A percentile compares a stretch with the other conserved stretches of the same genome.
Evolutionary conservation across 495 filamentous ascomycete genomes (phyloP).

Genomic region (Lentithecium fluviatile): DNA sequence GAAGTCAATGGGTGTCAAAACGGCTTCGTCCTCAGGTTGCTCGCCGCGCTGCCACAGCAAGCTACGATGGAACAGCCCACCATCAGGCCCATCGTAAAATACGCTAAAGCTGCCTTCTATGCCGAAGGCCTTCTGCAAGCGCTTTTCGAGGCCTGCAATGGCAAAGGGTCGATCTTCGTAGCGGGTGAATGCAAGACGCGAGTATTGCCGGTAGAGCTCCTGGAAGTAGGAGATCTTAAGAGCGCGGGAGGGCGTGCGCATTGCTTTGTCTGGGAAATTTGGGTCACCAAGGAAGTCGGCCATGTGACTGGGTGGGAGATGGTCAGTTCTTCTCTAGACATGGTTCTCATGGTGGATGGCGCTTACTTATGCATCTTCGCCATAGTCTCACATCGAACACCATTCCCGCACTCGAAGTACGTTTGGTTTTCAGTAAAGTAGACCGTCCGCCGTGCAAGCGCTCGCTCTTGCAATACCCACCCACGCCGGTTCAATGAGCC

Average conservation of each 20-base stretch:
- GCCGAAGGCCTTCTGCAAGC: slow-evolving; percentile 30
- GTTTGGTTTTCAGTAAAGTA: slow-evolving; percentile 44
- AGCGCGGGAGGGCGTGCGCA: not conserved
- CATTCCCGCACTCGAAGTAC: slow-evolving; percentile 47
- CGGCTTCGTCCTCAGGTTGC: not conserved
- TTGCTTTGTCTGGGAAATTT: slow-evolving; percentile 37
- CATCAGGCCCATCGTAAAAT: slow-evolving; percentile 1
- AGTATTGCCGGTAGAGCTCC: slow-evolving; percentile 39
- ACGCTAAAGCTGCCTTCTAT: slow-evolving; percentile 23
- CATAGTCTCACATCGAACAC: slow-evolving; percentile 42
- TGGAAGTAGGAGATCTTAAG: slow-evolving; percentile 37
- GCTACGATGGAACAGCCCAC: slow-evolving; percentile 4
- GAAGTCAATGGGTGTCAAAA: not conserved
- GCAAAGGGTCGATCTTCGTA: slow-evolving; percentile 37
- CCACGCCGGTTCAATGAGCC: slow-evolving; percentile 40
- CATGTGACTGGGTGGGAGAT: slow-evolving; percentile 27
- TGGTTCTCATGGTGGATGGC: not conserved
- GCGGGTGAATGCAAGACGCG: slow-evolving; percentile 35
- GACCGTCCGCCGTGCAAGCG: slow-evolving; percentile 44
- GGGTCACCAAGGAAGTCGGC: slow-evolving; percentile 42
- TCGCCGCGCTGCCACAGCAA: slow-evolving; percentile 13
- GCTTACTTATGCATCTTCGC: slow-evolving; percentile 39
- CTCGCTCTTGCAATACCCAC: slow-evolving; percentile 48
- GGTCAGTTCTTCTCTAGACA: not conserved
- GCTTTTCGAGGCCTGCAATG: slow-evolving; percentile 38